Evolutionary conservation across 2,329 filamentous ascomycete species (phyloP).

Genomic region (Fusarium lateritium): DNA sequence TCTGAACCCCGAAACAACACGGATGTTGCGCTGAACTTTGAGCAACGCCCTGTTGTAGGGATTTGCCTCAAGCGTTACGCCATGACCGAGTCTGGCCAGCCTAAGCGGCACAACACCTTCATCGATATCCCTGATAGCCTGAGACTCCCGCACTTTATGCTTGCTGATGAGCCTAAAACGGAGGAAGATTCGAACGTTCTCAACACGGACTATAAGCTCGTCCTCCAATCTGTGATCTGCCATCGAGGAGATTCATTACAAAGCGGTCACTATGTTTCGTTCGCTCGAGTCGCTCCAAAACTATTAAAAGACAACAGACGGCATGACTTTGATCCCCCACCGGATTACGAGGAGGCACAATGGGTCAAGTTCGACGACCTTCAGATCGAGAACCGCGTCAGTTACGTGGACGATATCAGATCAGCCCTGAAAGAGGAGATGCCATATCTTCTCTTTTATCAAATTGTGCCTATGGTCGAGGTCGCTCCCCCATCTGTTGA

Average conservation of each 20-base stretch:
- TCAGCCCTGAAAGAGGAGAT: constrained; percentile 86
- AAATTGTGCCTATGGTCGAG: constrained; percentile 89
- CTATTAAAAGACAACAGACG: constrained; percentile 72
- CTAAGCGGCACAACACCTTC: constrained; percentile 81
- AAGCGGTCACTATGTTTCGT: constrained; percentile 91
- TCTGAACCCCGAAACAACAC: constrained; percentile 74
- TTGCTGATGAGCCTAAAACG: constrained; percentile 78
- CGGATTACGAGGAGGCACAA: constrained; percentile 77
- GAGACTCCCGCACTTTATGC: constrained; percentile 90
- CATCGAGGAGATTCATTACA: constrained; percentile 89
- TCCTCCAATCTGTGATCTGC: constrained; percentile 91
- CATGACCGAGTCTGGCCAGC: constrained; percentile 77
- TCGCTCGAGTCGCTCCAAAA: constrained; percentile 81
- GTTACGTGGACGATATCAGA: constrained; percentile 82
- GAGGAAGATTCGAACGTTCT: constrained; percentile 72
- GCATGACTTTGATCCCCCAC: constrained; percentile 70
- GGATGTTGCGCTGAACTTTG: constrained; percentile 91
- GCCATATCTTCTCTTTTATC: constrained; percentile 95
- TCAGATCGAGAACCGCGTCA: constrained; percentile 75
- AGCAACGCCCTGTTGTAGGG: constrained; percentile 86
- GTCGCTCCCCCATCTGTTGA: constrained; percentile 66
- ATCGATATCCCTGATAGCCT: constrained; percentile 89
- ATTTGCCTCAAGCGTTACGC: constrained; percentile 92
- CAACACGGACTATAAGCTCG: constrained; percentile 92
- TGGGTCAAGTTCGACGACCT: constrained; percentile 97